Conservation (phyloP, 2,329 filamentous ascomycete species). For the Epichloe uncinata region DNA sequence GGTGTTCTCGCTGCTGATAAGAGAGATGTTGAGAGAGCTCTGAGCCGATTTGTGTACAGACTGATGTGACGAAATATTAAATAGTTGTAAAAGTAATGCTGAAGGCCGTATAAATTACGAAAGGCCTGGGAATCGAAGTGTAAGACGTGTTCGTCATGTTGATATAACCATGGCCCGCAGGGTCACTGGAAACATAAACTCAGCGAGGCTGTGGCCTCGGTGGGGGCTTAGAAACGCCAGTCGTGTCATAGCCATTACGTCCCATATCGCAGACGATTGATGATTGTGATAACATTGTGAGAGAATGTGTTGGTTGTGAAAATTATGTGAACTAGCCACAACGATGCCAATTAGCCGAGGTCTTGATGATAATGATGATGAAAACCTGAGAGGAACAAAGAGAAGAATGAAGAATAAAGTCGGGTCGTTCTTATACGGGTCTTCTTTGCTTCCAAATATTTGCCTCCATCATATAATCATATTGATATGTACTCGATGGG, state of each 20-base stretch:
- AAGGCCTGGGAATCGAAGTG: constrained; percentile 5
- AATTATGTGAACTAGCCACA: neutral
- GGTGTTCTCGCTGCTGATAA: constrained; percentile 23
- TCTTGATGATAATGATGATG: neutral
- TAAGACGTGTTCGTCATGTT: neutral
- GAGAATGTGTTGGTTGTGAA: constrained; percentile 6
- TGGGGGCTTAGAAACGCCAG: constrained; percentile 34
- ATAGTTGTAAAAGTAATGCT: constrained; percentile 14
- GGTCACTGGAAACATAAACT: constrained; percentile 4
- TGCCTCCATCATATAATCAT: neutral
- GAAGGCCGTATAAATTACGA: neutral
- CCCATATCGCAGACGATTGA: constrained; percentile 31
- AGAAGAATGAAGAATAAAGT: neutral
- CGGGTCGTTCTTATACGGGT: neutral
- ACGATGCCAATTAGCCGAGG: neutral
- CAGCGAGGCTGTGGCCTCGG: constrained; percentile 28
- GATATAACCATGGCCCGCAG: neutral
- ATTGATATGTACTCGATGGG: neutral
- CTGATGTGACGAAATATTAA: constrained; percentile 10
- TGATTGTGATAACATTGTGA: constrained; percentile 24
- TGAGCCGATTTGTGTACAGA: constrained; percentile 23
- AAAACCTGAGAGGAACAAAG: neutral
- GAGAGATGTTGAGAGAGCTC: constrained; percentile 20
- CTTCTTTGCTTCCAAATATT: neutral
- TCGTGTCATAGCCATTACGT: constrained; percentile 39